A percentile compares a stretch with the other conserved stretches of the same genome.
Conservation (phyloP, 116 monocot genomes). For the Zostera marina region DNA sequence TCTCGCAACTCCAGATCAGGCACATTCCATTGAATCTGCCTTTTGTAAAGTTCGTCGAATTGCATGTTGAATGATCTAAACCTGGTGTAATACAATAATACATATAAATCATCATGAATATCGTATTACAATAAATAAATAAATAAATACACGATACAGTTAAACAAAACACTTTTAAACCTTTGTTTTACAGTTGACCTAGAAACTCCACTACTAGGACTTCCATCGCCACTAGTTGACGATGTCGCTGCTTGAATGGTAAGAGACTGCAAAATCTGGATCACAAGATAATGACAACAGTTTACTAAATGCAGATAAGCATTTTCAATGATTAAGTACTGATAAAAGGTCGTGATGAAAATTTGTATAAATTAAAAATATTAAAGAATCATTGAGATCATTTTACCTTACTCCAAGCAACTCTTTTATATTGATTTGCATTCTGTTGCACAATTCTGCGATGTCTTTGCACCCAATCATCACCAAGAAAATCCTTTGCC, state of each 20-base stretch:
- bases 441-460: conserved; percentile 89
- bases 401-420: conserved; percentile 83
- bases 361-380: neutral
- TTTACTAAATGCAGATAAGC: neutral
- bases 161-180: too few species aligned
- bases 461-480: conserved; percentile 93
- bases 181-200: conserved; percentile 57
- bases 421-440: conserved; percentile 72
- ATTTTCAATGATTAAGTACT: neutral
- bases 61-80: conserved; percentile 67
- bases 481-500: conserved; percentile 82
- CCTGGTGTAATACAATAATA: too few species aligned
- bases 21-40: conserved; percentile 82
- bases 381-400: neutral
- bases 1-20: conserved; percentile 75
- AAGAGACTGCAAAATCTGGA: conserved; percentile 10
- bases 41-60: conserved; percentile 76
- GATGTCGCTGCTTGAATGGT: conserved; percentile 4
- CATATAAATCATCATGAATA: too few species aligned
- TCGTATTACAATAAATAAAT: too few species aligned
- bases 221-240: conserved; percentile 8
- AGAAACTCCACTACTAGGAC: conserved; percentile 36
- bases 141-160: too few species aligned
- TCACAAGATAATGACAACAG: neutral
- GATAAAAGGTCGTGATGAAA: too few species aligned